These are phyloP conservation scores for Wallacemonas collosoma DNA, from an alignment of 208 protist genomes.

Conservation along the genomic window DNA sequence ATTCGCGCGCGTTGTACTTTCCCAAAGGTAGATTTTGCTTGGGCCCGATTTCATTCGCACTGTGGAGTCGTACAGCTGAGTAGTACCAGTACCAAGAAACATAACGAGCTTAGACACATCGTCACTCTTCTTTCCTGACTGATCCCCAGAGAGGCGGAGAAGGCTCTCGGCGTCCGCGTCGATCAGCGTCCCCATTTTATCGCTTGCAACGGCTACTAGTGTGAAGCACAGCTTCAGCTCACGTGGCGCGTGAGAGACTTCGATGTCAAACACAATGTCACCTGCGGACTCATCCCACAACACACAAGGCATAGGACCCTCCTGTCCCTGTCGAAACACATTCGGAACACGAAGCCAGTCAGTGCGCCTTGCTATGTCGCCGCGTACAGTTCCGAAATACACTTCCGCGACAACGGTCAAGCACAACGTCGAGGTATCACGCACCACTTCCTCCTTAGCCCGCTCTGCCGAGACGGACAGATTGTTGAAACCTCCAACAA, in stretches of 20 bases:
- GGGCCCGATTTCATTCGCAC: slow-evolving; percentile 41
- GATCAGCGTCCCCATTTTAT: slow-evolving; percentile 26
- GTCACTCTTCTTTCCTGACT: slow-evolving; percentile 40
- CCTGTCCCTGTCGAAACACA: slow-evolving; percentile 14
- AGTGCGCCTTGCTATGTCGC: slow-evolving; percentile 38
- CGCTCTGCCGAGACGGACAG: slow-evolving; percentile 26
- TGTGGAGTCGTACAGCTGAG: slow-evolving; percentile 60
- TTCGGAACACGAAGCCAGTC: slow-evolving; percentile 34
- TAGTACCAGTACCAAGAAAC: slow-evolving; percentile 42
- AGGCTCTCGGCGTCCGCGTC: slow-evolving; percentile 30
- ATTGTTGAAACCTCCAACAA: slow-evolving; percentile 39
- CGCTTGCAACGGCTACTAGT: slow-evolving; percentile 33
- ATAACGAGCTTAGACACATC: slow-evolving; percentile 36
- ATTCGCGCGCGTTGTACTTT: slow-evolving; percentile 37
- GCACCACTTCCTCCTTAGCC: slow-evolving; percentile 51
- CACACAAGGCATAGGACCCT: slow-evolving; percentile 16
- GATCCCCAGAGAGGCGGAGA: slow-evolving; percentile 31
- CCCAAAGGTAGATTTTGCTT: slow-evolving; percentile 43
- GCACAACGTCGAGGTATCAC: slow-evolving; percentile 41
- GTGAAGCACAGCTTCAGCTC: slow-evolving; percentile 71
- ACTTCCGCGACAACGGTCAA: slow-evolving; percentile 53
- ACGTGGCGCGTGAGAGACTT: slow-evolving; percentile 43
- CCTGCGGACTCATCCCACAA: slow-evolving; percentile 27
- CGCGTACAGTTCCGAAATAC: slow-evolving; percentile 43
- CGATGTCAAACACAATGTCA: slow-evolving; percentile 31